A percentile compares a stretch with the other conserved stretches of the same genome.
phyloP scores from a whole-genome alignment of 495 filamentous ascomycete species.

The Penicillium mononematosum region DNA sequence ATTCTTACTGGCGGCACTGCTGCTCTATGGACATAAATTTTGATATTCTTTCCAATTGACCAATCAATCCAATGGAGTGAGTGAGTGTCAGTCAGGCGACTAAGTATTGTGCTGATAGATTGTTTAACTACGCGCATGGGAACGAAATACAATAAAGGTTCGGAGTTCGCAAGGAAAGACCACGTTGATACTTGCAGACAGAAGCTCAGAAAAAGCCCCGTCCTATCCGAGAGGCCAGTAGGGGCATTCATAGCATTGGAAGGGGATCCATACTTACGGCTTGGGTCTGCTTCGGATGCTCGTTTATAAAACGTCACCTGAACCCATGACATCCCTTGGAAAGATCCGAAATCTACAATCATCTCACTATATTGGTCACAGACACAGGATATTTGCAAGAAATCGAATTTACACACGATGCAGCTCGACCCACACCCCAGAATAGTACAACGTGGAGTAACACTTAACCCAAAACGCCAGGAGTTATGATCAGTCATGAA shows the following conservation, averaged over 20 bases:
- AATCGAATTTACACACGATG: conserved; percentile 10
- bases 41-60: too few species aligned
- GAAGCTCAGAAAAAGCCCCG: neutral
- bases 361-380: neutral
- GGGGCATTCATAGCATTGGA: neutral
- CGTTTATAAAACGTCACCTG: neutral
- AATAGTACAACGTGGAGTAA: conserved; percentile 11
- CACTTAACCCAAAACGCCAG: conserved; percentile 21
- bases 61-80: too few species aligned
- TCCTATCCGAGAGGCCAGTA: neutral
- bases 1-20: neutral
- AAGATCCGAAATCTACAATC: neutral
- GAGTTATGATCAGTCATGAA: conserved; percentile 16
- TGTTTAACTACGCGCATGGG: too few species aligned
- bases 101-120: too few species aligned
- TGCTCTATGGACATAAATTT: too few species aligned
- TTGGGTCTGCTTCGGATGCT: neutral
- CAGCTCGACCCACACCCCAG: conserved; percentile 6
- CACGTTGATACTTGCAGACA: too few species aligned
- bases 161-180: too few species aligned
- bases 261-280: neutral
- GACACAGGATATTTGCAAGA: conserved; percentile 5
- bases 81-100: too few species aligned
- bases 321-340: neutral
- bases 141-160: too few species aligned